These are phyloP conservation scores for Strigomonas culicis DNA, from an alignment of 208 protist species.

Conservation along the genomic window DNA sequence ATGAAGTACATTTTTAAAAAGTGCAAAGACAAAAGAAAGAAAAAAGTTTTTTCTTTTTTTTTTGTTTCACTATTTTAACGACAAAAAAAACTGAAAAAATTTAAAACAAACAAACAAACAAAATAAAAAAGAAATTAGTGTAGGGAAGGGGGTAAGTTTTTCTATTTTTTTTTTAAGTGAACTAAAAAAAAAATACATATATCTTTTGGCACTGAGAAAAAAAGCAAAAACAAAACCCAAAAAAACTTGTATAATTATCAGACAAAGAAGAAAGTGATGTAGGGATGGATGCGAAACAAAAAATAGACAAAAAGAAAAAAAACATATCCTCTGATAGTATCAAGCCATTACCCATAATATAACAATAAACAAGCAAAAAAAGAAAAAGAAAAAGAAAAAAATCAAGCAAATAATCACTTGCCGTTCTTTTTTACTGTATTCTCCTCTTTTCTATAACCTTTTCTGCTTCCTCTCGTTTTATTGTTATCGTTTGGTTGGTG, in stretches of 20 bases:
- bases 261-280: slow-evolving; percentile 5
- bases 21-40: slow-evolving; percentile 16
- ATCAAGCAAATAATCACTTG: background rate
- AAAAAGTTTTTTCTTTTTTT: background rate
- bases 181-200: slow-evolving; percentile 14
- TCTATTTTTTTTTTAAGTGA: slow-evolving; percentile 10
- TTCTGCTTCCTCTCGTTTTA: background rate
- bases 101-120: slow-evolving; percentile 4
- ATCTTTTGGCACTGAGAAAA: slow-evolving; percentile 1
- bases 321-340: background rate
- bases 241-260: slow-evolving; percentile 8
- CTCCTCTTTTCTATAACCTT: background rate
- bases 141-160: slow-evolving; percentile 1
- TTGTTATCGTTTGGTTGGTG: too few relatives aligned
- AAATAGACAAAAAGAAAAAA: slow-evolving; percentile 13
- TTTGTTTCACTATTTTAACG: slow-evolving; percentile 1
- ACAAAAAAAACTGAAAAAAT: slow-evolving; percentile 6
- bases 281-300: background rate
- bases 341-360: background rate
- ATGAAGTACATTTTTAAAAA: slow-evolving; percentile 10
- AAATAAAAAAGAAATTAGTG: slow-evolving; percentile 7
- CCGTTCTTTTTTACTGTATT: background rate
- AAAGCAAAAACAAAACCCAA: slow-evolving; percentile 2
- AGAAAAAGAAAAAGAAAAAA: background rate
- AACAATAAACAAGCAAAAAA: background rate